phyloP scores from a whole-genome alignment of 176 grass and related monocot genomes.

The Saccharum officinarum region DNA sequence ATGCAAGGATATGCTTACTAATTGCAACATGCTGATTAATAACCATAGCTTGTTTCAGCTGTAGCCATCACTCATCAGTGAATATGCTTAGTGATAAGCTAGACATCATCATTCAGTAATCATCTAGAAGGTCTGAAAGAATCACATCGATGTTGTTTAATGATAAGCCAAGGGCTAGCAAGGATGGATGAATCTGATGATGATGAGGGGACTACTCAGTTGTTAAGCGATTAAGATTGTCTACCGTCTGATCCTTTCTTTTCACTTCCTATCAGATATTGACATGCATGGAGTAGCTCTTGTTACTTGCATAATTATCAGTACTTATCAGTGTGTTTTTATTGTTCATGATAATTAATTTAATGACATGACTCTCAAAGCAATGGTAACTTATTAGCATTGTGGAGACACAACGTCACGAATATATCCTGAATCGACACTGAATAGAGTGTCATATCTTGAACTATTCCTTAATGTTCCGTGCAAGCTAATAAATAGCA shows the following conservation, averaged over 20 bases:
- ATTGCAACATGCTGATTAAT: constrained; percentile 27
- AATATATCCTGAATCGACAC: background rate
- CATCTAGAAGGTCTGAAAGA: constrained; percentile 14
- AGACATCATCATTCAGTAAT: background rate
- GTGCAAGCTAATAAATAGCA: no score
- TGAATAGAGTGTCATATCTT: background rate
- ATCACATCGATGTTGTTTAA: background rate
- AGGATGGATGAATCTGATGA: background rate
- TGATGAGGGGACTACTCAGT: background rate
- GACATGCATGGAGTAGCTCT: background rate
- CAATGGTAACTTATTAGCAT: background rate
- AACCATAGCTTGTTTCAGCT: background rate
- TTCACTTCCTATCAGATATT: background rate
- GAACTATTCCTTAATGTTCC: no score
- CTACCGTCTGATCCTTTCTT: background rate
- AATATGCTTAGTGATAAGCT: constrained; percentile 9
- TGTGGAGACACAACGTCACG: background rate
- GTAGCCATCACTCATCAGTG: background rate
- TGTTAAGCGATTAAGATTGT: background rate
- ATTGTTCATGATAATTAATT: background rate
- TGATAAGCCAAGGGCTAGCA: background rate
- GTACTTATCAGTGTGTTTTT: background rate
- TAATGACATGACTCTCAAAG: background rate
- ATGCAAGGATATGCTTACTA: constrained; percentile 43
- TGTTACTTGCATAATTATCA: background rate